These are phyloP conservation scores for Hypoxylon sp. DNA, from an alignment of 2,329 filamentous ascomycete species.

Conservation along the genomic window DNA sequence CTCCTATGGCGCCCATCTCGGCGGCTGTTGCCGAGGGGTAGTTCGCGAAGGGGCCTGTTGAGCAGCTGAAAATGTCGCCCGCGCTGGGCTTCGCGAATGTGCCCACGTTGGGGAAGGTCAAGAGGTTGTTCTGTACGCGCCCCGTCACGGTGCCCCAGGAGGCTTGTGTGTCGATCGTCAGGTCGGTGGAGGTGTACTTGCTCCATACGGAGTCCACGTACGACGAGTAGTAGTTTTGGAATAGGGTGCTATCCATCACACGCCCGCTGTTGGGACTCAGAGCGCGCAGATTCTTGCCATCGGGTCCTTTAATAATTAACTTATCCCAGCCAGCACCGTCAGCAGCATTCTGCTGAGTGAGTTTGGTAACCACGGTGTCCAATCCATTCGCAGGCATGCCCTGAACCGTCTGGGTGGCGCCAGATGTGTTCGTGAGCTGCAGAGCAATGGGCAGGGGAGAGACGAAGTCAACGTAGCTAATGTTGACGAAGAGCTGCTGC, in stretches of 20 bases:
- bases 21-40: conserved; percentile 58
- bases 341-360: conserved; percentile 61
- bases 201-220: conserved; percentile 68
- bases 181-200: conserved; percentile 61
- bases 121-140: conserved; percentile 56
- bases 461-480: conserved; percentile 84
- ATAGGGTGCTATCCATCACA: conserved; percentile 61
- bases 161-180: conserved; percentile 69
- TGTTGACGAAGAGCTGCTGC: conserved; percentile 74
- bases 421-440: conserved; percentile 63
- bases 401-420: conserved; percentile 61
- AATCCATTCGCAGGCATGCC: conserved; percentile 66
- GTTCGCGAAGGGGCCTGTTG: conserved; percentile 68
- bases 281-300: conserved; percentile 63
- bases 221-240: conserved; percentile 65
- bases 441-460: conserved; percentile 73
- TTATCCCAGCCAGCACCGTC: conserved; percentile 68
- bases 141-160: conserved; percentile 65
- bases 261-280: conserved; percentile 68
- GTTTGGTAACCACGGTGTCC: conserved; percentile 59
- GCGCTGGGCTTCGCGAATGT: conserved; percentile 64
- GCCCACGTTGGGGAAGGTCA: conserved; percentile 60
- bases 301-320: conserved; percentile 62
- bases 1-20: conserved; percentile 74
- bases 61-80: conserved; percentile 54